A percentile compares a stretch with the other conserved stretches of the same genome.
phyloP scores from a whole-genome alignment of 306 rosid genomes.

The Vigna mungo region DNA sequence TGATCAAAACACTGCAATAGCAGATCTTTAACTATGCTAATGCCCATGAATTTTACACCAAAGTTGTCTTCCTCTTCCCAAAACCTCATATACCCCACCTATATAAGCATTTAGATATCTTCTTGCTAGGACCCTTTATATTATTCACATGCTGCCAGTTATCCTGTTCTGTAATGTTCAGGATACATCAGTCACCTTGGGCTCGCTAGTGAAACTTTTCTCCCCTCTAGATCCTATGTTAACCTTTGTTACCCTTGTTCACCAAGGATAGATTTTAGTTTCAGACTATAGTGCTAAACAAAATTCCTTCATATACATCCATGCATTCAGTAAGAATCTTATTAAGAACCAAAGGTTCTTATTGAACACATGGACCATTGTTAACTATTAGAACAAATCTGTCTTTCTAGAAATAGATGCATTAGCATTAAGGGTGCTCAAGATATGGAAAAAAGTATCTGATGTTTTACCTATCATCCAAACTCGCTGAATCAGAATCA shows the following conservation, averaged over 20 bases:
- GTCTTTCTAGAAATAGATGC: background rate
- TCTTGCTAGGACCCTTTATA: background rate
- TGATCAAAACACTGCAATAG: constrained; percentile 3
- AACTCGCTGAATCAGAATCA: constrained; percentile 42
- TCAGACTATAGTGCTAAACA: background rate
- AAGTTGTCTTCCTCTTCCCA: background rate
- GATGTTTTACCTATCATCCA: constrained; percentile 57
- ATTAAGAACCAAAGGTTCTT: background rate
- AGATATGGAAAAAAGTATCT: constrained; percentile 18
- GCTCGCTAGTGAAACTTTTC: background rate
- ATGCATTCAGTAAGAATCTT: background rate
- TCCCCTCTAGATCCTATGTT: background rate
- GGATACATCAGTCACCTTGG: background rate
- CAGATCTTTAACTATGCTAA: background rate
- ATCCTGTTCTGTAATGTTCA: background rate
- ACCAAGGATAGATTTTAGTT: background rate
- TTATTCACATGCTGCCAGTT: background rate
- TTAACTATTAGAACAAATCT: background rate
- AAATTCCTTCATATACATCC: background rate
- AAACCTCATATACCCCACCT: background rate
- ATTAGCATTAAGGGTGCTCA: background rate
- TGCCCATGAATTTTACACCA: background rate
- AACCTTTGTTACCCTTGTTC: background rate
- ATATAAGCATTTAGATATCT: background rate
- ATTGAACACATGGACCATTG: constrained; percentile 1